A percentile compares a stretch with the other conserved stretches of the same genome.
Evolutionary conservation across 768 basidiomycete genomes (phyloP).

Genomic region (Calocera cornea): DNA sequence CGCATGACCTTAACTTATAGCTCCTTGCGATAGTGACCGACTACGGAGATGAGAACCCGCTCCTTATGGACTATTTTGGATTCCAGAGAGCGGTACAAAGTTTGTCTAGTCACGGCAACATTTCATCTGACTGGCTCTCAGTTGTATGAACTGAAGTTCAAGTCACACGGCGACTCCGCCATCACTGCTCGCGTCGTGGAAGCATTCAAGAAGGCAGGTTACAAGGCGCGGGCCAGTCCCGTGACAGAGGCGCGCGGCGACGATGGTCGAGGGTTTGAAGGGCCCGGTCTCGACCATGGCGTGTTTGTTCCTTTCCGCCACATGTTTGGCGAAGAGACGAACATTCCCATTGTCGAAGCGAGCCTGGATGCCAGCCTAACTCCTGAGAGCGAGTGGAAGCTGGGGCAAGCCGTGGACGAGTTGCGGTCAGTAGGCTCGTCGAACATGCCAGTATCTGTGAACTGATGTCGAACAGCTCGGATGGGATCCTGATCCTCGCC

Average conservation of each 20-base stretch:
- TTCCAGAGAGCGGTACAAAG: slow-evolving; percentile 31
- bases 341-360: slow-evolving; percentile 57
- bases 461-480: slow-evolving; percentile 31
- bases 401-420: slow-evolving; percentile 46
- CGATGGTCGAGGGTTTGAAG: slow-evolving; percentile 51
- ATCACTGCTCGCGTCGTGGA: slow-evolving; percentile 49
- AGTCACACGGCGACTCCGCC: slow-evolving; percentile 46
- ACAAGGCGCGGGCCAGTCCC: slow-evolving; percentile 36
- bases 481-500: slow-evolving; percentile 53
- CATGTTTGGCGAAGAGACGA: slow-evolving; percentile 57
- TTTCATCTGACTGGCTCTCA: slow-evolving; percentile 15
- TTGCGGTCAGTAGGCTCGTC: slow-evolving; percentile 35
- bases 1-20: background rate
- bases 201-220: slow-evolving; percentile 44
- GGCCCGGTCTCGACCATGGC: slow-evolving; percentile 62
- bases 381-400: slow-evolving; percentile 48
- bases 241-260: slow-evolving; percentile 42
- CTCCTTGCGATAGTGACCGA: slow-evolving; percentile 61
- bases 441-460: background rate
- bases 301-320: slow-evolving; percentile 66
- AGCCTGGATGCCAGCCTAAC: slow-evolving; percentile 48
- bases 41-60: slow-evolving; percentile 61
- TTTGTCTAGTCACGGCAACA: slow-evolving; percentile 11
- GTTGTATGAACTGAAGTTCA: slow-evolving; percentile 52
- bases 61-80: slow-evolving; percentile 62